Conservation (phyloP, 2,329 filamentous ascomycete species). For the Botrytis medusae region DNA sequence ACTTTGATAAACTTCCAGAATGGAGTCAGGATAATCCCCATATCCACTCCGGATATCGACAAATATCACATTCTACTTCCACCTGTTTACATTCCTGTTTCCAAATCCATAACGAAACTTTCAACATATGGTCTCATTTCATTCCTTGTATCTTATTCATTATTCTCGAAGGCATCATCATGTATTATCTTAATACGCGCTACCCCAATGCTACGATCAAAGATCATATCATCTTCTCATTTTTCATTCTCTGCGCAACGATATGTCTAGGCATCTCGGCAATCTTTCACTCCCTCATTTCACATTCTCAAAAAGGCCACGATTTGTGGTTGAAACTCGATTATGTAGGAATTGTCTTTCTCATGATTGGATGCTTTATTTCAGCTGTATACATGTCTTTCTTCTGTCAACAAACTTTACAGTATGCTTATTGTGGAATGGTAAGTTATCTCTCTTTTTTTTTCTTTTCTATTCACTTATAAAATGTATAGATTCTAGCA, state of each 20-base stretch:
- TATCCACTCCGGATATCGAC: constrained; percentile 47
- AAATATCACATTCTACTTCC: constrained; percentile 42
- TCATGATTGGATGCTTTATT: constrained; percentile 44
- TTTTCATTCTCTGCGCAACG: constrained; percentile 43
- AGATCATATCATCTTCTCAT: constrained; percentile 44
- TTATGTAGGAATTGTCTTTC: constrained; percentile 43
- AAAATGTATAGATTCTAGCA: constrained; percentile 39
- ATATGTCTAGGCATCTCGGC: constrained; percentile 44
- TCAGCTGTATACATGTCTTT: constrained; percentile 45
- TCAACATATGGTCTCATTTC: constrained; percentile 49
- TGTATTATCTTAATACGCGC: constrained; percentile 34
- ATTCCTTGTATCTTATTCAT: constrained; percentile 45
- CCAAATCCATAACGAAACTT: constrained; percentile 47
- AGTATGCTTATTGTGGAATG: constrained; percentile 41
- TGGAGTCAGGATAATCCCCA: constrained; percentile 47
- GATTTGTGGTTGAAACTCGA: constrained; percentile 44
- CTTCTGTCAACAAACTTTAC: constrained; percentile 42
- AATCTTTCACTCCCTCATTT: constrained; percentile 44
- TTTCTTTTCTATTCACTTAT: background rate
- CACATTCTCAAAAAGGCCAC: constrained; percentile 42
- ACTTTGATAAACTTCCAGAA: constrained; percentile 41
- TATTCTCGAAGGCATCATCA: constrained; percentile 38
- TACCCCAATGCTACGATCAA: constrained; percentile 40
- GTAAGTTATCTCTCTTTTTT: constrained; percentile 33
- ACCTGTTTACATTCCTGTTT: constrained; percentile 44